Evolutionary conservation across 306 rosid species (phyloP).

Genomic region (Elaeagnus macrophylla): DNA sequence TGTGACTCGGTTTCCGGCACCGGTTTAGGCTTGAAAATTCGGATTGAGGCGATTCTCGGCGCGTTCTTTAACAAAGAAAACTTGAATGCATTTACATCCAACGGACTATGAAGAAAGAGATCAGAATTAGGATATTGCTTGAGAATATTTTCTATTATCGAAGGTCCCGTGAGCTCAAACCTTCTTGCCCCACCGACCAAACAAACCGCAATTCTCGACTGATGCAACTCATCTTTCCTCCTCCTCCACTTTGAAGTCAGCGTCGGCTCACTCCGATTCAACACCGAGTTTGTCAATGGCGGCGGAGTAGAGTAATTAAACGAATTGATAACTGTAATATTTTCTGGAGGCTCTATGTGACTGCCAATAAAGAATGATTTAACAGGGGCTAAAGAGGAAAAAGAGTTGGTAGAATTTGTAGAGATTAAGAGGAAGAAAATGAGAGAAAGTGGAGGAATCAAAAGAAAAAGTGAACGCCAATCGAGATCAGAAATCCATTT

Average conservation of each 20-base stretch:
- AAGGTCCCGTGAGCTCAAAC: constrained; percentile 88
- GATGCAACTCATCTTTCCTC: constrained; percentile 34
- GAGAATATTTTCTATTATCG: constrained; percentile 49
- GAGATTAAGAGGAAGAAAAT: constrained; percentile 34
- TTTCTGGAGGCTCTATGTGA: constrained; percentile 9
- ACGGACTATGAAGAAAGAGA: constrained; percentile 63
- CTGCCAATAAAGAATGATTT: constrained; percentile 25
- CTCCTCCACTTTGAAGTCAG: constrained; percentile 1
- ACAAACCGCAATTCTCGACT: constrained; percentile 77
- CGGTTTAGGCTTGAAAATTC: constrained; percentile 47
- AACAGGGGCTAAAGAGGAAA: constrained; percentile 27
- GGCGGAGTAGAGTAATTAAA: not conserved
- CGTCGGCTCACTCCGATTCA: constrained; percentile 1
- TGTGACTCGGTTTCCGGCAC: constrained; percentile 52
- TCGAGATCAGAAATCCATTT: constrained; percentile 29
- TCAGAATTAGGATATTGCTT: constrained; percentile 69
- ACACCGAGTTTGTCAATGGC: not conserved
- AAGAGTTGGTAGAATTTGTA: constrained; percentile 15
- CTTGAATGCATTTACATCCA: constrained; percentile 54
- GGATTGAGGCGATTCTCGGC: constrained; percentile 49
- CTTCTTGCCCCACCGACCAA: constrained; percentile 93
- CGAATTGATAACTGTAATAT: not conserved
- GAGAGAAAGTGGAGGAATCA: constrained; percentile 40
- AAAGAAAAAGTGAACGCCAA: constrained; percentile 40
- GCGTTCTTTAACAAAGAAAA: constrained; percentile 56